phyloP scores from a whole-genome alignment of 2,329 filamentous ascomycete genomes.

The Beauveria caledonica region DNA sequence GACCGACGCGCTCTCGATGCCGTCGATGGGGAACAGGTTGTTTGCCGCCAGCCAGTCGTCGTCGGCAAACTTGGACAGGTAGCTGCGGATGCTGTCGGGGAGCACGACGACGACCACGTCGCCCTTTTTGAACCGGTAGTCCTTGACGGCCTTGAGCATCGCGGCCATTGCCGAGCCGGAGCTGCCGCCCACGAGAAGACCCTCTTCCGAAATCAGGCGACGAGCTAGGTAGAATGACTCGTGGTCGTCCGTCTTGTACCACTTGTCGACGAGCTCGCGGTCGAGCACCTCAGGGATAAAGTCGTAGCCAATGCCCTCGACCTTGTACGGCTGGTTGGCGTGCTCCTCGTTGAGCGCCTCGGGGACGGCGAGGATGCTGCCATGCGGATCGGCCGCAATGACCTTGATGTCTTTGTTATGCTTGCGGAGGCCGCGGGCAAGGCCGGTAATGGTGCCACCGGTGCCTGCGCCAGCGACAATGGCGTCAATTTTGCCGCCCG shows the following conservation, averaged over 20 bases:
- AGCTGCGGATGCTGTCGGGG: slow-evolving; percentile 94
- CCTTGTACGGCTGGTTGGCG: slow-evolving; percentile 84
- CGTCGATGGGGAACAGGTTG: slow-evolving; percentile 65
- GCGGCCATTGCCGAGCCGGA: slow-evolving; percentile 88
- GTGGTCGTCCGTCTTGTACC: slow-evolving; percentile 96
- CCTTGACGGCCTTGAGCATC: slow-evolving; percentile 66
- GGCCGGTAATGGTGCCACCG: slow-evolving; percentile 87
- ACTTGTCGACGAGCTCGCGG: slow-evolving; percentile 72
- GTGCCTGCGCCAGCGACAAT: slow-evolving; percentile 90
- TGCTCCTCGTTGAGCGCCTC: slow-evolving; percentile 69
- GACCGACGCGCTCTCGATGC: slow-evolving; percentile 39
- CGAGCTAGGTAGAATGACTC: slow-evolving; percentile 89
- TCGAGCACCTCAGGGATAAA: slow-evolving; percentile 93
- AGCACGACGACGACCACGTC: slow-evolving; percentile 87
- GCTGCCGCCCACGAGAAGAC: slow-evolving; percentile 85
- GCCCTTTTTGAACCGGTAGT: slow-evolving; percentile 67
- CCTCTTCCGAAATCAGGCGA: slow-evolving; percentile 86
- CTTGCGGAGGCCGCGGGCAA: slow-evolving; percentile 78
- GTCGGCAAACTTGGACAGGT: slow-evolving; percentile 96
- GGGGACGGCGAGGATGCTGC: slow-evolving; percentile 83
- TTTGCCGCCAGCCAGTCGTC: slow-evolving; percentile 99
- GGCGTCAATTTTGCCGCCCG: slow-evolving; percentile 69
- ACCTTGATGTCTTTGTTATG: slow-evolving; percentile 81
- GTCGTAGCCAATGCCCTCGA: slow-evolving; percentile 97
- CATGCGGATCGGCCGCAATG: slow-evolving; percentile 84